Evolutionary conservation across 441 rosid species (phyloP).

Genomic region (Erysimum cheiri): DNA sequence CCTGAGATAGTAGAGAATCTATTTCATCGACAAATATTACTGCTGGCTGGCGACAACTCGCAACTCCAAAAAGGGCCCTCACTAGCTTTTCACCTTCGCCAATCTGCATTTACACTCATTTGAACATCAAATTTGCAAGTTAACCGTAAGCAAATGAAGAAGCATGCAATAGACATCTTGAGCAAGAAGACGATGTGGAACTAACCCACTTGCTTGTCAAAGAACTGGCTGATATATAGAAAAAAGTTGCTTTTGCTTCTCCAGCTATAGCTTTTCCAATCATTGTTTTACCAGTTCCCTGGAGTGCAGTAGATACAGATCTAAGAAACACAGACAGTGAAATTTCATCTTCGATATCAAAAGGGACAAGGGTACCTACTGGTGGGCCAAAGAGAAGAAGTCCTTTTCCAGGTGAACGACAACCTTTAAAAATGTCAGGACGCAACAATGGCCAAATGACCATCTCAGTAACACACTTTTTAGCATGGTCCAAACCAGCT

Average conservation of each 20-base stretch:
- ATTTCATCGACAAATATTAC: constrained; percentile 97
- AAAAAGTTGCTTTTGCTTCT: constrained; percentile 97
- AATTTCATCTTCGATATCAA: constrained; percentile 19
- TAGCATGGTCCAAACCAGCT: constrained; percentile 99
- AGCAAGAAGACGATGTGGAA: constrained; percentile 27
- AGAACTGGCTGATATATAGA: constrained; percentile 96
- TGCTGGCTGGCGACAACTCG: constrained; percentile 97
- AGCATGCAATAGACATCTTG: constrained; percentile 19
- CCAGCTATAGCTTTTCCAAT: constrained; percentile 99
- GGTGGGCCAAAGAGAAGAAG: constrained; percentile 99
- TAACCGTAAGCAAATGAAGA: constrained; percentile 11
- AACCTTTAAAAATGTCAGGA: constrained; percentile 93
- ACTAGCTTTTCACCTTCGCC: constrained; percentile 99
- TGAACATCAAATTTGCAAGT: constrained; percentile 1
- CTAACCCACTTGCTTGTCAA: constrained; percentile 98
- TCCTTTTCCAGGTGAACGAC: constrained; percentile 98
- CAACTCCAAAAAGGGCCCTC: constrained; percentile 97
- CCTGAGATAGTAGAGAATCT: constrained; percentile 96
- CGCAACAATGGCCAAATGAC: constrained; percentile 96
- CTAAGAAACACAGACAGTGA: constrained; percentile 25
- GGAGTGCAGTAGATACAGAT: constrained; percentile 34
- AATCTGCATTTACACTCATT: constrained; percentile 58
- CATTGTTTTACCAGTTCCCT: constrained; percentile 99
- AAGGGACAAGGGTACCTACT: constrained; percentile 54
- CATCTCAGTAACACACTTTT: constrained; percentile 98